Base-by-base conservation (phyloP, 805 yeast species). In the Grigorovia transvaalensis region DNA sequence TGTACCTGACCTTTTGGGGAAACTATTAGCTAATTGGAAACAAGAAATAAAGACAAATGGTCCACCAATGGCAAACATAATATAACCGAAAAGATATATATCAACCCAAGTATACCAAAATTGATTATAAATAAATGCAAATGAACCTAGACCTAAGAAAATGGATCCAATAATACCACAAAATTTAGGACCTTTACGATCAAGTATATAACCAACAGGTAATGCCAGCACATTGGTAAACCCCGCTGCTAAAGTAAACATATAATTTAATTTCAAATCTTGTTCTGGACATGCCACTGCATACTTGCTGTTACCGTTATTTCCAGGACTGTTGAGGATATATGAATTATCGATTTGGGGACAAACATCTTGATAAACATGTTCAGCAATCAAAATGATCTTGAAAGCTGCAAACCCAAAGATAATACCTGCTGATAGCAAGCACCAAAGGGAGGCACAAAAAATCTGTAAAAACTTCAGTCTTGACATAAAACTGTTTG, bases 361-460 rank as follows among this genome's bases (percentile, higher is more conserved):
- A 64, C 97, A 90, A 8, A 72, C 62, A 1, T 81, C 78, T 23
- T 74, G 67, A 61, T 90, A 91, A 3, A 90, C 84, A 3, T 91
- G 89, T 63, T 91, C 90, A 9, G 74, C 65, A 18, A 88, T 76
- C 45, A 91, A 70, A 11, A 90, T 79, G 6, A 95, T 95, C 63
- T 91, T 91, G 51, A 90, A 71, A 2, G 98, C 97, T 23, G 97
- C 96, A 71, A 90, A 90, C 4, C 98, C 98, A 74, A 90, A 90
- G 13, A 90, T 82, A 1, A 95, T 88, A 6, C 97, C 98, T 0
- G 96, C 96, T 0, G 96, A 88, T 42, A 88, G 73, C 13, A 90
- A 70, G 70, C 97, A 91, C 96, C 96, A 90, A 0, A 74, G 51
- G 17, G 88, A 78, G 30, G 96, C 90, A 68, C 96, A 86, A 1